phyloP scores from a whole-genome alignment of 176 grass and related monocot genomes.

The Phoenix roebelenii region DNA sequence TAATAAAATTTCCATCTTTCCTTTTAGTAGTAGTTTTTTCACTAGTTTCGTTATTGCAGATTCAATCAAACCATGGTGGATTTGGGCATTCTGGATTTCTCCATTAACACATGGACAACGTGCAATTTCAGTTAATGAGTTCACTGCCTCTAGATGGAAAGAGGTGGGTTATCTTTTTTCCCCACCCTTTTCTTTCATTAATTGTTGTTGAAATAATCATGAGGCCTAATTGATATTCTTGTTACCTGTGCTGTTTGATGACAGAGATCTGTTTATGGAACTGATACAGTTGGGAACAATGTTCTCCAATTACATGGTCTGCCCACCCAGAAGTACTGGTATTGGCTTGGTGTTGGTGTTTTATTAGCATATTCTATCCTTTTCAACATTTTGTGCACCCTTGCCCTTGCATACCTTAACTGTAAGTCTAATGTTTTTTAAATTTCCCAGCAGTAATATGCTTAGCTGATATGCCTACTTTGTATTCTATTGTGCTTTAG shows the following conservation, averaged over 20 bases:
- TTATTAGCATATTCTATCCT: constrained; percentile 47
- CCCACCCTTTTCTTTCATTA: too few relatives aligned
- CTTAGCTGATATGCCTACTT: not conserved
- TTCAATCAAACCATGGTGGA: constrained; percentile 53
- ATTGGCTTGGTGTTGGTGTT: constrained; percentile 59
- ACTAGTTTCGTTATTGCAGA: constrained; percentile 12
- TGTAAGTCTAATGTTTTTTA: constrained; percentile 29
- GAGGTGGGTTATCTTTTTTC: constrained; percentile 20
- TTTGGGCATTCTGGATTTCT: constrained; percentile 64
- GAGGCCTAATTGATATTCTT: constrained; percentile 8
- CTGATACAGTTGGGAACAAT: constrained; percentile 40
- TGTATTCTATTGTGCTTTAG: not conserved
- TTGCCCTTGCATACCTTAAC: constrained; percentile 48
- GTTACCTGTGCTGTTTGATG: constrained; percentile 8
- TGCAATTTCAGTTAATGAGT: constrained; percentile 69
- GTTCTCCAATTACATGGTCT: constrained; percentile 34
- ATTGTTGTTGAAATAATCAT: not conserved
- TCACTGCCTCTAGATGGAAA: constrained; percentile 48
- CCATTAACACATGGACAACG: constrained; percentile 64
- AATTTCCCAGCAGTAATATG: too few relatives aligned
- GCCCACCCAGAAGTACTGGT: constrained; percentile 44
- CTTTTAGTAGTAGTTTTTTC: not conserved
- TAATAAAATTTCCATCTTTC: too few relatives aligned
- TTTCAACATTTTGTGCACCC: constrained; percentile 50
- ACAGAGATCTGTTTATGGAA: constrained; percentile 25